A percentile compares a stretch with the other conserved stretches of the same genome.
phyloP scores from a whole-genome alignment of 139 green algal genomes.

The Chlamydomonas schloesseri region DNA sequence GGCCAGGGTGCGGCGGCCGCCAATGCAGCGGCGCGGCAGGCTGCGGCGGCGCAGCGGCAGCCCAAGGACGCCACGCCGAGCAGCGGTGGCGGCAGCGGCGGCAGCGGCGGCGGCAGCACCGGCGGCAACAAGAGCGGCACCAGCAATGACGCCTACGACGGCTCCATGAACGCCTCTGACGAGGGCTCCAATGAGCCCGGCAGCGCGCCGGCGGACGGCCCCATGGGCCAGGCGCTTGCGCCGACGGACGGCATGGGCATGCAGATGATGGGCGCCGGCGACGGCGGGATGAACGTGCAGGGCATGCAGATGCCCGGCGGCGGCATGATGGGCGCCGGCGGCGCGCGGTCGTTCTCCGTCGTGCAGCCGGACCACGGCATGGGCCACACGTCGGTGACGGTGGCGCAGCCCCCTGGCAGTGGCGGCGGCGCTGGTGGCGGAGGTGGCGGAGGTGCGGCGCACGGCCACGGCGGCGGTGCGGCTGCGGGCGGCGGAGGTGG shows the following conservation, averaged over 20 bases:
- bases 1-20: neutral
- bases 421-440: neutral
- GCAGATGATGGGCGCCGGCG: neutral
- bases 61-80: slow-evolving; percentile 24
- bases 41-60: neutral
- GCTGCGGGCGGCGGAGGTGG: neutral
- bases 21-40: neutral
- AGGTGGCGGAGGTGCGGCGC: neutral
- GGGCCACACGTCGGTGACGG: too few relatives aligned
- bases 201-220: slow-evolving; percentile 47
- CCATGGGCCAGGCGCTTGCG: slow-evolving; percentile 17
- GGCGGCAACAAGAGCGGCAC: slow-evolving; percentile 44
- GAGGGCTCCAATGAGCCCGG: slow-evolving; percentile 66
- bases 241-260: slow-evolving; percentile 23
- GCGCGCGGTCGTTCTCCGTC: slow-evolving; percentile 25
- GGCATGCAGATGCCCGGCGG: slow-evolving; percentile 7
- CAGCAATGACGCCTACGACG: slow-evolving; percentile 41
- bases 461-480: neutral
- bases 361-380: slow-evolving; percentile 1
- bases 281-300: slow-evolving; percentile 27
- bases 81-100: slow-evolving; percentile 2
- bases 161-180: slow-evolving; percentile 61
- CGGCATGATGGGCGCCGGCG: neutral
- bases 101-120: slow-evolving; percentile 45
- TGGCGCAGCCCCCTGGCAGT: neutral